Percentiles rank a stretch among this genome's conserved stretches.
Conservation (phyloP, 257 asterid genomes). For the Anisodus acutangulus region DNA sequence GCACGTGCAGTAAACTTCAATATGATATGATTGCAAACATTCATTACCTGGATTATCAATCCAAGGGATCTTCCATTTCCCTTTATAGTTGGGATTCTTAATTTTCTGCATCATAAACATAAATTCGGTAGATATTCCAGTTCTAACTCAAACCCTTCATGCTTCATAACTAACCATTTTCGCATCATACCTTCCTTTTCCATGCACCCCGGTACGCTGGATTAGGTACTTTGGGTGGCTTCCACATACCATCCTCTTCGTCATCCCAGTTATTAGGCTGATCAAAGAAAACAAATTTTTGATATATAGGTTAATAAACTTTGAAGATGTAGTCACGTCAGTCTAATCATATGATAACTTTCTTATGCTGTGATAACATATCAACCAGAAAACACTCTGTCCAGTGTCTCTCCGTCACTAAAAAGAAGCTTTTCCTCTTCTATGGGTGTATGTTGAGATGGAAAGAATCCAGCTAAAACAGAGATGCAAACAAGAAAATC, state of each 20-base stretch:
- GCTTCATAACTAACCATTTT: background rate
- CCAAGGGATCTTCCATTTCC: constrained; percentile 94
- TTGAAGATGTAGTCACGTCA: background rate
- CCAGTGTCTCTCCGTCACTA: background rate
- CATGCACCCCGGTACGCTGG: constrained; percentile 85
- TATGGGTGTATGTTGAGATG: background rate
- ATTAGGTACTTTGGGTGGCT: constrained; percentile 72
- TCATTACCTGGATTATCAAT: constrained; percentile 85
- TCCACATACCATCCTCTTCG: constrained; percentile 94
- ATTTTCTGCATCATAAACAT: constrained; percentile 54
- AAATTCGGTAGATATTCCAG: background rate
- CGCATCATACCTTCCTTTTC: constrained; percentile 61
- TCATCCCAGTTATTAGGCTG: constrained; percentile 97
- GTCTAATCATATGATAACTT: background rate
- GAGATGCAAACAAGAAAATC: background rate
- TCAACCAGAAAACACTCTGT: background rate
- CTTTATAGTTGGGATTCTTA: constrained; percentile 92
- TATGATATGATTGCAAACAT: constrained; percentile 1
- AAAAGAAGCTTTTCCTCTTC: background rate
- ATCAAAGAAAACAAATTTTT: constrained; percentile 27
- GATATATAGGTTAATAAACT: background rate
- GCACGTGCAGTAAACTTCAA: background rate
- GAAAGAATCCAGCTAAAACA: background rate
- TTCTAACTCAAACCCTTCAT: background rate
- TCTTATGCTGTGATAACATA: background rate